Conservation (phyloP, 192 early-diverging fungal genomes). For the Mortierella antarctica region DNA sequence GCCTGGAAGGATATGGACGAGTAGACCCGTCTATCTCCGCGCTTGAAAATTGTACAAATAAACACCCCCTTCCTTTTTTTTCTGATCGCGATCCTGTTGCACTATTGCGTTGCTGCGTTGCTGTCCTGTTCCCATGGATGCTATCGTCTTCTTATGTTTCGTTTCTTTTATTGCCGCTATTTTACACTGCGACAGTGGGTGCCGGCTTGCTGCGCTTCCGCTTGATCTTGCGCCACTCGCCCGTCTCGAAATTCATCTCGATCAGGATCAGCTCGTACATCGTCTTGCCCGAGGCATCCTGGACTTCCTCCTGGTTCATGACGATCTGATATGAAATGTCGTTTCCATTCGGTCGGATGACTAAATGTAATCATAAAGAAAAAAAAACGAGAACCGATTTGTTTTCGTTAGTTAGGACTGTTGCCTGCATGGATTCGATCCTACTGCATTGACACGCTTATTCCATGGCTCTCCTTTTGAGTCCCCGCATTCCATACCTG, state of each 20-base stretch:
- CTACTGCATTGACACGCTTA: not conserved
- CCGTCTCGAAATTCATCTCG: constrained; percentile 55
- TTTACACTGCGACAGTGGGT: not conserved
- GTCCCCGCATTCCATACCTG: constrained; percentile 18
- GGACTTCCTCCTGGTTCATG: constrained; percentile 52
- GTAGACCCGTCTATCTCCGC: constrained; percentile 2
- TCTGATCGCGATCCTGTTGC: too few relatives aligned
- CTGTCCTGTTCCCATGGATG: too few relatives aligned
- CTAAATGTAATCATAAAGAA: constrained; percentile 7
- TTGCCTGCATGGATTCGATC: not conserved
- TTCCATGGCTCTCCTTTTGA: not conserved
- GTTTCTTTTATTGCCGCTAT: too few relatives aligned
- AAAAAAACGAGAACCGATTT: constrained; percentile 1
- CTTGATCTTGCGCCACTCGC: constrained; percentile 54
- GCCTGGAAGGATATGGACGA: constrained; percentile 68
- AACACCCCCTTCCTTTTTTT: too few relatives aligned
- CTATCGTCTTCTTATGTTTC: too few relatives aligned
- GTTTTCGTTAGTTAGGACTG: not conserved
- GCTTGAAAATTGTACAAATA: too few relatives aligned
- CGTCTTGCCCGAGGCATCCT: constrained; percentile 30
- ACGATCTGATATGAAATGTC: constrained; percentile 41
- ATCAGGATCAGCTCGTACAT: constrained; percentile 51
- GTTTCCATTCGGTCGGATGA: constrained; percentile 42
- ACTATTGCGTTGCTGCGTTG: too few relatives aligned
- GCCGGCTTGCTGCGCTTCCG: constrained; percentile 14